A percentile compares a stretch with the other conserved stretches of the same genome.
These are phyloP conservation scores for Rossbeevera mucosa DNA, from an alignment of 768 basidiomycete species.

Conservation along the genomic window DNA sequence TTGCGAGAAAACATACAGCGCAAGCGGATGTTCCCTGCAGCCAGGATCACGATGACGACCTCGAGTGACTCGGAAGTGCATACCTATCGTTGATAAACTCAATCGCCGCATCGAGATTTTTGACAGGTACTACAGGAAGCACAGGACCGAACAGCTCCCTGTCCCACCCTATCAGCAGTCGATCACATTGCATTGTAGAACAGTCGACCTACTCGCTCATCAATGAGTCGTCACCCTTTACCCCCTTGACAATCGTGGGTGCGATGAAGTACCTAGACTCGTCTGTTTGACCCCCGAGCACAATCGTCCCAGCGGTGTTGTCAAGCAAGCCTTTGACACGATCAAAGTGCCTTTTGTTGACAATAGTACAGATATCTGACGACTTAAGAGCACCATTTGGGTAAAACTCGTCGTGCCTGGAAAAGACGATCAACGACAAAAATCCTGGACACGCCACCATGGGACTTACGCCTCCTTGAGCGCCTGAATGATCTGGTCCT, in stretches of 20 bases:
- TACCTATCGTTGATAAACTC: constrained; percentile 60
- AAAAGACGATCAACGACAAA: background rate
- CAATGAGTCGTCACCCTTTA: constrained; percentile 59
- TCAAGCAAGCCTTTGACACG: constrained; percentile 61
- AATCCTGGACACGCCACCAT: background rate
- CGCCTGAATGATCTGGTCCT: constrained; percentile 38
- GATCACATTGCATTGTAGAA: background rate
- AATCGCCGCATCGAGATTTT: constrained; percentile 66
- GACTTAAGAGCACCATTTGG: constrained; percentile 41
- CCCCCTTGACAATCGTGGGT: constrained; percentile 67
- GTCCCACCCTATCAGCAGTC: background rate
- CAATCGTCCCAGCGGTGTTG: constrained; percentile 61
- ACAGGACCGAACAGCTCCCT: constrained; percentile 87
- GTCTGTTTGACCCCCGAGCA: constrained; percentile 59
- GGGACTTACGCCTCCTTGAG: constrained; percentile 39
- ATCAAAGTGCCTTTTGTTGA: constrained; percentile 48
- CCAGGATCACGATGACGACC: background rate
- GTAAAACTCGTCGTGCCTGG: constrained; percentile 33
- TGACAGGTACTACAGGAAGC: constrained; percentile 69
- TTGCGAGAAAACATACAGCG: constrained; percentile 72
- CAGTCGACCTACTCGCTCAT: constrained; percentile 64
- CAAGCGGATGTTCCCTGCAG: constrained; percentile 65
- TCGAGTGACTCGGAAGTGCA: constrained; percentile 10
- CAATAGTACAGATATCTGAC: constrained; percentile 46
- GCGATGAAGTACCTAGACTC: constrained; percentile 59